phyloP scores from a whole-genome alignment of 495 filamentous ascomycete species.

The Chaetomium cochliodes region DNA sequence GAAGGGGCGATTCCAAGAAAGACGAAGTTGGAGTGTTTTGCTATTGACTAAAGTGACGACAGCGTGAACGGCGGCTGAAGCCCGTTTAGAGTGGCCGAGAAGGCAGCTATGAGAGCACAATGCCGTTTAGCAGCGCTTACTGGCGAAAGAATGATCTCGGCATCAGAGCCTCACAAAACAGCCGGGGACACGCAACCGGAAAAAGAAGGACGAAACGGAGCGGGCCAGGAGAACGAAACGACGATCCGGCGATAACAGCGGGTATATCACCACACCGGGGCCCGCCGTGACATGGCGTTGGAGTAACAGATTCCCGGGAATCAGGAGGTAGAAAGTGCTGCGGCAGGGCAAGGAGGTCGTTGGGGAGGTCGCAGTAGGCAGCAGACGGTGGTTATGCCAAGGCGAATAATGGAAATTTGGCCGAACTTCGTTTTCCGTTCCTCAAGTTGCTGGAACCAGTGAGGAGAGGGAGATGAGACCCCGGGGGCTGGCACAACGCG shows the following conservation, averaged over 20 bases:
- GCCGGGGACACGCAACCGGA: constrained; percentile 23
- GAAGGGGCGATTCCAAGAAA: not conserved
- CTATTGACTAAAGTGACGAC: not conserved
- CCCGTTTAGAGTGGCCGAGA: not conserved
- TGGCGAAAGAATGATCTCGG: constrained; percentile 6
- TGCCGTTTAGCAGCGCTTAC: constrained; percentile 15
- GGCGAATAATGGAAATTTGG: constrained; percentile 14
- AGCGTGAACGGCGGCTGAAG: not conserved
- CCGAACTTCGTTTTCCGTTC: constrained; percentile 3
- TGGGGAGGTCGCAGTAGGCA: not conserved
- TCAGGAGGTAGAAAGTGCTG: constrained; percentile 9
- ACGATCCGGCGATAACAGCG: constrained; percentile 24
- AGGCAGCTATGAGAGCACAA: constrained; percentile 1
- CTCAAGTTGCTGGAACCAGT: not conserved
- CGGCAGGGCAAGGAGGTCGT: constrained; percentile 14
- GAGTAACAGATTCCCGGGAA: constrained; percentile 20
- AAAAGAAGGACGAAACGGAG: constrained; percentile 26
- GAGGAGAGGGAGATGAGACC: not conserved
- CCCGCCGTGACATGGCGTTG: constrained; percentile 23
- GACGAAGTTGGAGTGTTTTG: not conserved
- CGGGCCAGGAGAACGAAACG: constrained; percentile 14
- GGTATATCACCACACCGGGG: constrained; percentile 25
- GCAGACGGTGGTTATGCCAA: constrained; percentile 7
- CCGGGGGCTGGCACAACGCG: not conserved
- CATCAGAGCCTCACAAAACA: constrained; percentile 31